Base-by-base conservation (phyloP, 441 rosid genomes). In the Brassica balearica region DNA sequence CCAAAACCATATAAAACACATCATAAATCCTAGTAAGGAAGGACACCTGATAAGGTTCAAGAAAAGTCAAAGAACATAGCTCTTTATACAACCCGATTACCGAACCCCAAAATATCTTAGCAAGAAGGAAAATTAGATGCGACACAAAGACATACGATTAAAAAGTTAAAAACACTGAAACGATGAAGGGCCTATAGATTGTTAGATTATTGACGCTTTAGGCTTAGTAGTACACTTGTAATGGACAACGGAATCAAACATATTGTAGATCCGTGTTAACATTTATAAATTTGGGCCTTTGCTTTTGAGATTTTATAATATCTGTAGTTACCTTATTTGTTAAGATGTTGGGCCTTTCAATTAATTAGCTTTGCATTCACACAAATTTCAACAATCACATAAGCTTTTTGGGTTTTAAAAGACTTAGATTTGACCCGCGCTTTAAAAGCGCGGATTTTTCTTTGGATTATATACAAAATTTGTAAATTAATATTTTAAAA, bases 271-370 rank as follows among this genome's bases (percentile, higher is more conserved):
- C 15, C 34, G 34, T 8, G 12, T 25, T 27, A 25, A 12, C 6
- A 69, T 56, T n/a, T 43, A 34, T 2, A 43, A 43, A 43, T 11
- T 63, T n/a, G 12, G 63, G 77, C 70, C 34, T 73, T 10, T 72
- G 17, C 9, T 12, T 63, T 27, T 63, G 20, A 55, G 62, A 10
- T 14, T 25, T 72, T 9, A 8, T 60, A 8, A 2, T 9, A 36
- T 5, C 0, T 8, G 5, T 63, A 29, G 48, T 19, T 56, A 8
- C 32, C 46, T 46, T 63, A 11, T 72, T 11, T 48, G 62, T 43
- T 43, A 43, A 43, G 51, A 48, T 6, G 61, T 19, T 48, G 51
- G 34, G 19, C 14, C 51, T 73, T 8, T 63, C 32, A 19, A 48
- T 11, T 43, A 19, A 3, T 27, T 36, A 43, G 68, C 68, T n/a